Evolutionary conservation across 768 basidiomycete genomes (phyloP).

Genomic region (Agrocybe praecox): DNA sequence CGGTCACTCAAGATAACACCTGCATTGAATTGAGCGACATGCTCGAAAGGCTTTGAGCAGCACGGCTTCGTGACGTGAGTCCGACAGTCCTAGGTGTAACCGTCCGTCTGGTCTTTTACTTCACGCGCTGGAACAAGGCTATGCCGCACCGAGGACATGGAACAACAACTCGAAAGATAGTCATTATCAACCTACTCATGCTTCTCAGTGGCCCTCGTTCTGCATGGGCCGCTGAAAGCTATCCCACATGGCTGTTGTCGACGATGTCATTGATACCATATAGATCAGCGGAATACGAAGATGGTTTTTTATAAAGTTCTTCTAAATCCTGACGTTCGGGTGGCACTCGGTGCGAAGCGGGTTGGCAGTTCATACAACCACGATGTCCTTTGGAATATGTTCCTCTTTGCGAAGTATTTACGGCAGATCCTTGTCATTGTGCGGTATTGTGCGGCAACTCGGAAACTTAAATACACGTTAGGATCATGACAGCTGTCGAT

Average conservation of each 20-base stretch:
- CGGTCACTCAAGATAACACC: background rate
- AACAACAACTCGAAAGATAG: background rate
- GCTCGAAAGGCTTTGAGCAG: background rate
- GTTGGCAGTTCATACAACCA: background rate
- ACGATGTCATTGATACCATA: background rate
- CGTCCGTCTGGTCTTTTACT: background rate
- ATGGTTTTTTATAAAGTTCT: background rate
- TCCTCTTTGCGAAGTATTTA: background rate
- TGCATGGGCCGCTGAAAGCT: background rate
- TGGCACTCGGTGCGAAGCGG: background rate
- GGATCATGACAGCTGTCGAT: no score
- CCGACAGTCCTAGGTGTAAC: background rate
- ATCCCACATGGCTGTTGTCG: background rate
- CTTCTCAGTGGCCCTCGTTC: background rate
- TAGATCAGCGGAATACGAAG: background rate
- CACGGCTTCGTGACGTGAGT: background rate
- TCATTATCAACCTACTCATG: background rate
- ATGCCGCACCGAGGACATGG: background rate
- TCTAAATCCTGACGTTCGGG: background rate
- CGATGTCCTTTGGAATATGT: background rate
- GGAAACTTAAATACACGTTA: no score
- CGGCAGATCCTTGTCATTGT: background rate
- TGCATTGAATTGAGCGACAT: background rate
- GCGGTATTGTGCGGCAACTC: background rate
- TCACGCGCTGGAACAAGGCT: background rate